Conservation (phyloP, 208 protist genomes). For the Leishmania martiniquensis region DNA sequence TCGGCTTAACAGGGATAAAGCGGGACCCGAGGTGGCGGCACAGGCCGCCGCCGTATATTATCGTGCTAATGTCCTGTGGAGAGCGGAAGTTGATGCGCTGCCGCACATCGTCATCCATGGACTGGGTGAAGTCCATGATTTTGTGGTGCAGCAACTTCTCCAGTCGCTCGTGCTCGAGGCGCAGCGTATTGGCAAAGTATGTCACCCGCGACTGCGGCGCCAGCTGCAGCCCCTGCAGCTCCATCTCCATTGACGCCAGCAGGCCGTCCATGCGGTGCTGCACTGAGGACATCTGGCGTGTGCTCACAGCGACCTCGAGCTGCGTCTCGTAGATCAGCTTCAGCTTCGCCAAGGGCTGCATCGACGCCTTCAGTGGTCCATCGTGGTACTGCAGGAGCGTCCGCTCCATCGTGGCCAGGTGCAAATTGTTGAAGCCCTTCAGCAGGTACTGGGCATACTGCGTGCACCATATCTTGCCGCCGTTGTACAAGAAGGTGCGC, state of each 20-base stretch:
- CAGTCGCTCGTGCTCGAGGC: slow-evolving; percentile 68
- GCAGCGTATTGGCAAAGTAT: slow-evolving; percentile 66
- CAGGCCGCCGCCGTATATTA: slow-evolving; percentile 89
- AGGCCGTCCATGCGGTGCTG: slow-evolving; percentile 92
- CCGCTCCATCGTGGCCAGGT: slow-evolving; percentile 85
- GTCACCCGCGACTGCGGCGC: slow-evolving; percentile 71
- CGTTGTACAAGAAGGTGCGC: slow-evolving; percentile 73
- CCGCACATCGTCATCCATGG: slow-evolving; percentile 88
- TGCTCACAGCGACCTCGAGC: slow-evolving; percentile 80
- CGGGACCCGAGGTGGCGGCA: slow-evolving; percentile 80
- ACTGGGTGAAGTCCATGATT: slow-evolving; percentile 84
- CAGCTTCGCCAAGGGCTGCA: slow-evolving; percentile 82
- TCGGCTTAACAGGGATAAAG: slow-evolving; percentile 66
- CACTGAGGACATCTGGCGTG: slow-evolving; percentile 82
- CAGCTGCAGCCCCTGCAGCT: slow-evolving; percentile 81
- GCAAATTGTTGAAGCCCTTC: slow-evolving; percentile 83
- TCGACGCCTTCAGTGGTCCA: slow-evolving; percentile 51
- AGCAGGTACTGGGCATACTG: slow-evolving; percentile 94
- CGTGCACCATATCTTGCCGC: slow-evolving; percentile 88
- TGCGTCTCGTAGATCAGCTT: slow-evolving; percentile 91
- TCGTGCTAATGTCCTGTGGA: slow-evolving; percentile 89
- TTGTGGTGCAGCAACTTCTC: slow-evolving; percentile 87
- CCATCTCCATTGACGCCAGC: slow-evolving; percentile 92
- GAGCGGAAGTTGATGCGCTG: slow-evolving; percentile 87
- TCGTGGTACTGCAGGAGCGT: slow-evolving; percentile 87